Evolutionary conservation across 73 alveolate species (phyloP).

Genomic region (Paraurostyla sp.): DNA sequence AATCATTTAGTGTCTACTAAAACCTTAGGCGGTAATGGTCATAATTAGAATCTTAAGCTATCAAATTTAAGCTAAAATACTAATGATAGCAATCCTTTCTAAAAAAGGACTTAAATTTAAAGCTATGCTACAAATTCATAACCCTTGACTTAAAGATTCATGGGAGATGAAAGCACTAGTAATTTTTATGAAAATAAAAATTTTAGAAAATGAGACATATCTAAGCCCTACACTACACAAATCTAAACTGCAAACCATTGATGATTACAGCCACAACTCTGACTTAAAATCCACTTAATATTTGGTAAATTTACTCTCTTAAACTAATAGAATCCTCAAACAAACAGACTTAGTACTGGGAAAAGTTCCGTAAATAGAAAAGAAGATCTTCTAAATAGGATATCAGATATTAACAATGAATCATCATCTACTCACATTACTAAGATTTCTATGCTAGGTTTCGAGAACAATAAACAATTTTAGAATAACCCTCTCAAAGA

Average conservation of each 20-base stretch:
- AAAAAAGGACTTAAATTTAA: background rate
- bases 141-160: conserved; percentile 5
- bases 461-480: conserved; percentile 11
- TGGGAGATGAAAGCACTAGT: conserved; percentile 13
- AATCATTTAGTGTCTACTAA: conserved; percentile 40
- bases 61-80: background rate
- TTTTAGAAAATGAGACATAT: conserved; percentile 8
- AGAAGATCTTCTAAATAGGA: background rate
- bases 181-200: background rate
- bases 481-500: conserved; percentile 41
- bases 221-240: background rate
- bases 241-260: background rate
- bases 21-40: background rate
- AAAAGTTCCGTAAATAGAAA: background rate
- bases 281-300: background rate
- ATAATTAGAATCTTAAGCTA: background rate
- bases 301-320: background rate
- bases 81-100: background rate
- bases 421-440: background rate
- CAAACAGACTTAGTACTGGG: background rate
- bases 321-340: background rate
- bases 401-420: background rate
- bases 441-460: conserved; percentile 4
- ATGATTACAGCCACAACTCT: background rate
- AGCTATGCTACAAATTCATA: background rate